phyloP scores from a whole-genome alignment of 805 yeast genomes.

The Saccharomyces jurei region DNA sequence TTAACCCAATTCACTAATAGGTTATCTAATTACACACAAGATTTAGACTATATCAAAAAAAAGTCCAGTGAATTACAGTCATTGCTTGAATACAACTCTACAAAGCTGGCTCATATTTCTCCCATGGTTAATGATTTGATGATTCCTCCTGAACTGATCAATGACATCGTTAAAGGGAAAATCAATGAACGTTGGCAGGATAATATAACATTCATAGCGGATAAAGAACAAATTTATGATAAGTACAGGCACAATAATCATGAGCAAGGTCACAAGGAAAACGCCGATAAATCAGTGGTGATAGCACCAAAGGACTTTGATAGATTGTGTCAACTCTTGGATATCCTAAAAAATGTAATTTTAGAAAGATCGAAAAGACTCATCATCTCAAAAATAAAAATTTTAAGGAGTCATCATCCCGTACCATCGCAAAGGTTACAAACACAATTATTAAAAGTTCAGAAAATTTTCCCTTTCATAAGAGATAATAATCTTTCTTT shows the following conservation, averaged over 20 bases:
- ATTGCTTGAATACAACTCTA: conserved; percentile 41
- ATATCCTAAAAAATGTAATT: conserved; percentile 49
- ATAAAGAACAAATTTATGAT: conserved; percentile 48
- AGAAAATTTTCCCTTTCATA: conserved; percentile 54
- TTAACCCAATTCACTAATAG: conserved; percentile 51
- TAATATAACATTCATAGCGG: conserved; percentile 48
- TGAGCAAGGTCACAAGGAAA: not conserved
- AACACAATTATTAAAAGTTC: conserved; percentile 50
- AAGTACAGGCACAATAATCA: conserved; percentile 29
- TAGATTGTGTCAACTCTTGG: conserved; percentile 26
- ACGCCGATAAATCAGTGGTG: not conserved
- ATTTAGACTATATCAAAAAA: conserved; percentile 51
- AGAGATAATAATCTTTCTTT: conserved; percentile 46
- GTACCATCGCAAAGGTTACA: conserved; percentile 71
- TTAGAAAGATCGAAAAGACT: conserved; percentile 70
- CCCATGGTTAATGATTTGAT: conserved; percentile 71
- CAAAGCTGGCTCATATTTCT: conserved; percentile 45
- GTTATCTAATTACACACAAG: conserved; percentile 46
- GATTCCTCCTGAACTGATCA: conserved; percentile 65
- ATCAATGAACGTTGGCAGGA: conserved; percentile 58
- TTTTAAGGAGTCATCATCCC: conserved; percentile 51
- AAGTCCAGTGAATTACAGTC: conserved; percentile 43
- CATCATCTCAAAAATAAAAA: conserved; percentile 55
- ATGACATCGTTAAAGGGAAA: conserved; percentile 48
- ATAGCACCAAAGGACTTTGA: conserved; percentile 25